Evolutionary conservation across 1,284 basidiomycete genomes (phyloP), one percentile per base, ranked within the genome.

Genomic region (Moesziomyces antarcticus): DNA sequence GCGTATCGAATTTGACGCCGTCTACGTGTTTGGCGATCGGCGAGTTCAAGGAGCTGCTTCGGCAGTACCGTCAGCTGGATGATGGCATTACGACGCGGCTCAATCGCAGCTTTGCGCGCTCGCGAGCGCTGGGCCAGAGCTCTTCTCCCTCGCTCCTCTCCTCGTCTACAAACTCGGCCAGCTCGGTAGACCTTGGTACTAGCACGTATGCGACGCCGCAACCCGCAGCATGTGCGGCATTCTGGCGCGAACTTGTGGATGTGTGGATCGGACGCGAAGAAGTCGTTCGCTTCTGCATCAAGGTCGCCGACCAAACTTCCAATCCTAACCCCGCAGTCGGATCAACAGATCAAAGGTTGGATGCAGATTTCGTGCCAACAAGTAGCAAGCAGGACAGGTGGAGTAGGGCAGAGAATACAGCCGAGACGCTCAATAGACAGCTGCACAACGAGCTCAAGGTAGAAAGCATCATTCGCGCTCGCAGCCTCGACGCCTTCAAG

Each of bases 261-360:
- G 71, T 78, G 1, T 82, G 80, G 80, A 68, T 54, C 46, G 79
- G 79, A 0, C 46, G 80, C 18, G 79, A 82, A 50, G 76, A 82
- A 30, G 75, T 66, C 1, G 72, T 82, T 4, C 42, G 62, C 3
- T 81, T 79, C 48, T 82, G 80, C 54, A 72, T 80, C 56, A 42
- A 49, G 1, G 61, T 81, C 14, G 75, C 62, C 20, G 75, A 70
- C 27, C 55, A 57, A 27, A 30, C 16, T 33, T 40, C 42, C 24
- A 22, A 22, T 46, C 54, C 41, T 24, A 21, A 2, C 14, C 24
- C 43, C 20, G 6, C 35, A 24, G 16, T 24, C 22, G 25, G 5
- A 25, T 14, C 25, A n/a, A 27, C 47, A n/a, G 76, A 75, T 14
- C 45, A 50, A 10, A 21, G 67, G 1, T 50, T 80, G 7, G 74